Base-by-base conservation (phyloP, 176 grass and related monocot genomes). In the Typha latifolia region DNA sequence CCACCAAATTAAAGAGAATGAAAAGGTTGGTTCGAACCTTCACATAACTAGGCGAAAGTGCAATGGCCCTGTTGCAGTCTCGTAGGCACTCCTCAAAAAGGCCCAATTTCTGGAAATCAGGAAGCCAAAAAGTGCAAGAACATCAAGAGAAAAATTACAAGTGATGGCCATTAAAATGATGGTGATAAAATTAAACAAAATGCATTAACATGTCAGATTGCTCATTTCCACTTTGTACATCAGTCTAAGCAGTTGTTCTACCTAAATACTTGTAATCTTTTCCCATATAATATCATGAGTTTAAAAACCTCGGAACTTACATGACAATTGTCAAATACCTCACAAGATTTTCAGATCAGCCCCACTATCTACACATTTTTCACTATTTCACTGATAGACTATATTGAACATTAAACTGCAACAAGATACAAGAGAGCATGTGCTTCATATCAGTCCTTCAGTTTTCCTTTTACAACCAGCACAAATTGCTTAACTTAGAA, bases 1-100 rank as follows among this genome's bases (percentile, higher is more conserved):
- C n/a, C n/a, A n/a, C 52, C 52, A 34, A 34, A 34, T 34, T 34
- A 34, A 34, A 34, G 32, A 6, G 32, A 34, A 34, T 34, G 0
- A 1, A 34, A 34, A 34, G 34, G 34, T 37, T 37, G 7, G 34
- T 37, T 57, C 53, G 47, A 81, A 84, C 93, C 80, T 96, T 96
- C 3, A 73, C 78, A 82, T 96, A 89, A 72, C 62, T 69, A 66
- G 78, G 83, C 22, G 74, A 86, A 77, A 86, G 20, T 53, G 49
- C 15, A 80, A 89, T 89, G 53, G 83, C 88, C 76, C 85, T 86
- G 69, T 92, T 81, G 32, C 93, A 97, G 56, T 97, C 93, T 14
- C 83, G 84, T 48, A 91, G 22, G 74, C 78, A 86, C 78, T 89
- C 88, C 80, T 92, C 69, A 14, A 92, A 73, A 76, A 86, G 85